Evolutionary conservation across 164 flowering plant genomes (phyloP).

Genomic region (Protea cynaroides): DNA sequence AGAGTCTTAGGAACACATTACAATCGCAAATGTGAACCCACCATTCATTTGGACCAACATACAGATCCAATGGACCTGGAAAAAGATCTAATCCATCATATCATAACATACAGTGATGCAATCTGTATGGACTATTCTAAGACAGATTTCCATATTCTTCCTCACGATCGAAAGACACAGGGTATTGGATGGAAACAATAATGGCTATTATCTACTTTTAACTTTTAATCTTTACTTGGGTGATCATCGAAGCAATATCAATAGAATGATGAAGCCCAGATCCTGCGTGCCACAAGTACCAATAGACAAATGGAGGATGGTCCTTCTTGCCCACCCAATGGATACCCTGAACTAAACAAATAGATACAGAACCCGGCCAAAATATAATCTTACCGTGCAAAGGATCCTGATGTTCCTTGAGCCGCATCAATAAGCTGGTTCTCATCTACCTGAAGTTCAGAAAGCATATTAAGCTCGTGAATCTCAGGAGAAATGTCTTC

Average conservation of each 20-base stretch:
- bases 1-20: background rate
- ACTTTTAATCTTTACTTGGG: too few species aligned
- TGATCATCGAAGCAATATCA: background rate
- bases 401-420: constrained; percentile 10
- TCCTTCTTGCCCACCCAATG: background rate
- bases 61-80: background rate
- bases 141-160: background rate
- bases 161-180: too few species aligned
- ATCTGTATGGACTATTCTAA: background rate
- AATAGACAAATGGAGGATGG: background rate
- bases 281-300: background rate
- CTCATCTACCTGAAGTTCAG: constrained; percentile 42
- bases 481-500: constrained; percentile 40
- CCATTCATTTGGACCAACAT: background rate
- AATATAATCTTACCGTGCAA: constrained; percentile 29
- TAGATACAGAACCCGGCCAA: background rate
- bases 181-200: too few species aligned
- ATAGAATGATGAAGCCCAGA: background rate
- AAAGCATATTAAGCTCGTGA: constrained; percentile 27
- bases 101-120: background rate
- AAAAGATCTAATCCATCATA: background rate
- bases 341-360: background rate
- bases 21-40: background rate
- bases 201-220: too few species aligned
- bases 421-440: constrained; percentile 18